These are phyloP conservation scores for Bipolaris sorokiniana DNA, from an alignment of 2,329 filamentous ascomycete species.

Conservation along the genomic window DNA sequence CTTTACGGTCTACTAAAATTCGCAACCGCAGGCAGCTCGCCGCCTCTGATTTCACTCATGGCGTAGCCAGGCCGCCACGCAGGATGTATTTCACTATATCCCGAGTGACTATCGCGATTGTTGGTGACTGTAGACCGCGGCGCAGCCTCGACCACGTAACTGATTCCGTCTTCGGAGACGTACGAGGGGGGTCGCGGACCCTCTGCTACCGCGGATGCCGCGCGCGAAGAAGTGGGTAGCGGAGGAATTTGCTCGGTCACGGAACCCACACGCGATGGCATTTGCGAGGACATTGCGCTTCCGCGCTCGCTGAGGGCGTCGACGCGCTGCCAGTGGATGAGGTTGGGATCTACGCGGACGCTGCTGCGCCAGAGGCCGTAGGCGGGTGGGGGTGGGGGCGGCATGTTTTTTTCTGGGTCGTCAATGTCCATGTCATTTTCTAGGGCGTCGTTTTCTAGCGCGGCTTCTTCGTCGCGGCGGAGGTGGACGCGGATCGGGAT, in stretches of 20 bases:
- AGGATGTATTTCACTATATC: slow-evolving; percentile 46
- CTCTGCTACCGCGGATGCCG: background rate
- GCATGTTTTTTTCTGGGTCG: slow-evolving; percentile 29
- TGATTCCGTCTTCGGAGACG: slow-evolving; percentile 74
- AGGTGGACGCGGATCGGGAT: slow-evolving; percentile 79
- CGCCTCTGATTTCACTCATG: slow-evolving; percentile 32
- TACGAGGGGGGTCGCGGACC: slow-evolving; percentile 73
- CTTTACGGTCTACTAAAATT: background rate
- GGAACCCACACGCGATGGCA: slow-evolving; percentile 11
- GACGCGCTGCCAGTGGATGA: slow-evolving; percentile 79
- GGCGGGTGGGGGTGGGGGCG: slow-evolving; percentile 67
- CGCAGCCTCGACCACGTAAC: slow-evolving; percentile 72
- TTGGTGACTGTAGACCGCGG: slow-evolving; percentile 37
- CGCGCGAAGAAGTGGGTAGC: background rate
- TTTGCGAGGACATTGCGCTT: slow-evolving; percentile 9
- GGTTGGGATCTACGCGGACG: slow-evolving; percentile 79
- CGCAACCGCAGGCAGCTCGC: slow-evolving; percentile 16
- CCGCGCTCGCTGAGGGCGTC: slow-evolving; percentile 14
- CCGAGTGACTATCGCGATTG: slow-evolving; percentile 22
- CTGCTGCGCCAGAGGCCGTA: slow-evolving; percentile 86
- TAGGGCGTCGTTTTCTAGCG: slow-evolving; percentile 57
- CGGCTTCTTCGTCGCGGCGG: slow-evolving; percentile 74
- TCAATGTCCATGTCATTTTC: slow-evolving; percentile 23
- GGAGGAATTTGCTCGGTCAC: background rate
- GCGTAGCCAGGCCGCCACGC: slow-evolving; percentile 47